Percentiles rank a stretch among this genome's conserved stretches.
Conservation (phyloP, 2,329 filamentous ascomycete species). For the Aspergillus awamori region DNA sequence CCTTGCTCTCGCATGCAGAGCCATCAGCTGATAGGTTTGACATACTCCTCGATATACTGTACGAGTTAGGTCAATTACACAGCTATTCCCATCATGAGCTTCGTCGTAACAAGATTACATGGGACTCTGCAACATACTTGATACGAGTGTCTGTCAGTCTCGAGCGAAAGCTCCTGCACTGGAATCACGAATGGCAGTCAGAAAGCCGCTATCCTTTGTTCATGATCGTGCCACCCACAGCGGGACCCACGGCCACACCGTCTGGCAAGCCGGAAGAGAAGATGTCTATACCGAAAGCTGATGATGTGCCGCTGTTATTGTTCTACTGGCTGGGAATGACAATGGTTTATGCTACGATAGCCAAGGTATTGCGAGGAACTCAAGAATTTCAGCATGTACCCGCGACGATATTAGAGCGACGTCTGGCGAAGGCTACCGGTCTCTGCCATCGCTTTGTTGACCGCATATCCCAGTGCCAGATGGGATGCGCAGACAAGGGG, state of each 20-base stretch:
- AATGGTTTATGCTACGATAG: neutral
- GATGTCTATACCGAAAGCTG: neutral
- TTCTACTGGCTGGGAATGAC: conserved; percentile 1
- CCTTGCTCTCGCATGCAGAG: neutral
- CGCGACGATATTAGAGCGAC: neutral
- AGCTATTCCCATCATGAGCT: neutral
- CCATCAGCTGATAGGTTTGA: neutral
- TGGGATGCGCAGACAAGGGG: neutral
- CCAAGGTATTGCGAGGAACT: neutral
- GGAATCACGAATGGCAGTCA: neutral
- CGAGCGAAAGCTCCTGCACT: neutral
- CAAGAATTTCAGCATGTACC: too few species aligned
- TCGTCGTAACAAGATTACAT: neutral
- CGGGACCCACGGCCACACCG: neutral
- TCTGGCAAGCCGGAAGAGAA: neutral
- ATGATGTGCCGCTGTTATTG: neutral
- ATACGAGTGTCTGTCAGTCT: neutral
- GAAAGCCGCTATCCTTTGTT: neutral
- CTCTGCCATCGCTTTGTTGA: neutral
- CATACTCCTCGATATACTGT: neutral
- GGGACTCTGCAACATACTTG: neutral
- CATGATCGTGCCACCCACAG: neutral
- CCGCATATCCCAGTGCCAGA: neutral
- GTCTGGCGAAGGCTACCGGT: neutral
- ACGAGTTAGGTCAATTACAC: neutral